Evolutionary conservation across 305 asterid species (phyloP), one percentile per base, ranked within the genome.

Genomic region (Solanum hybrid): DNA sequence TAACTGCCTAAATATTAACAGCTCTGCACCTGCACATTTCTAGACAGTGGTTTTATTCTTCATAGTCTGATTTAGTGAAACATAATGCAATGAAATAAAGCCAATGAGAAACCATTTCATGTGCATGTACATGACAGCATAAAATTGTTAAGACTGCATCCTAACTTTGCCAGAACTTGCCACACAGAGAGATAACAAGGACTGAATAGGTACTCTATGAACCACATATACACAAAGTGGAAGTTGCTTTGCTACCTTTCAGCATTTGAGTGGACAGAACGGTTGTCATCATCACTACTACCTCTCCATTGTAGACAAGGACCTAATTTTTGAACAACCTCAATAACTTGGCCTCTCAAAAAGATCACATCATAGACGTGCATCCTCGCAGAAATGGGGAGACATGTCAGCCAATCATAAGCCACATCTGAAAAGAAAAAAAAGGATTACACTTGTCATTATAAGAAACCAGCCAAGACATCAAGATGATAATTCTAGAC

Each of bases 351-450:
- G 78, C 98, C 99, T 87, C 92, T 92, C 90, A 94, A 87, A 86
- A 96, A 97, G 93, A 96, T 95, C 86, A 94, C 94, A 93, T 97
- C 99, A 91, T 94, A 97, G 60, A 94, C 94, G 82, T 87, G 93
- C 91, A 95, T 95, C 92, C 96, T 95, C 7, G 95, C 96, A 79
- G 98, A 94, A 88, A 95, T 94, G 29, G 99, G 98, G 93, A 97
- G 94, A 91, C 97, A 96, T 81, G 97, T 91, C 51, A 97, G 95
- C 99, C 99, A 96, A 92, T 93, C 92, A 88, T 93, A 92, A 92
- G 99, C 95, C 93, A 97, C 93, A 94, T 95, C 99, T 97, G 88
- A 34, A 35, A 35, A 78, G 90, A 29, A 5, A 45, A 37, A 85
- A 85, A 85, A 45, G 13, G 38, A 56, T 32, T 32, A 32, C 24